Base-by-base conservation (phyloP, 2,329 filamentous ascomycete species). In the Pyricularia grisea region DNA sequence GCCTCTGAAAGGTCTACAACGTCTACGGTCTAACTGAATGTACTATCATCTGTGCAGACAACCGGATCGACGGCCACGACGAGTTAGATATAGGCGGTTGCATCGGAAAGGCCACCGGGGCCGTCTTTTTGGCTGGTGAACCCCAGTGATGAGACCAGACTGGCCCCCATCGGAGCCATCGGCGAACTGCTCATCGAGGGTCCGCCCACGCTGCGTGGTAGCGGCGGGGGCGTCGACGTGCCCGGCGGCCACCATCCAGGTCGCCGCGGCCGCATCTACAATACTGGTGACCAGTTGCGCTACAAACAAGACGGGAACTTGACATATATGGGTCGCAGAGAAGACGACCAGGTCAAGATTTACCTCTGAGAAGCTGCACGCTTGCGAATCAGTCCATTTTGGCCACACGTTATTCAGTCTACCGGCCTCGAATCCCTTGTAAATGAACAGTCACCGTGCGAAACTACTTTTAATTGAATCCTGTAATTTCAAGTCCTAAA, bases 11-110 rank as follows among this genome's bases (percentile, higher is more conserved):
- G 27, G 60, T 68, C 58, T 63, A 73, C 63, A 75, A 75, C 69
- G 72, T 72, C 60, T 75, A 90, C 70, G 88, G 88, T 1, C 88
- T 88, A 1, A 90, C 88, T 1, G 88, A 90, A 75, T 68, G 67
- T 11, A 20, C 68, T 23, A 63, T 71, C 3, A 25, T 63, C 67
- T 33, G 64, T 28, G 5, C 30, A 33, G 28, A 14, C 25, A 50
- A 50, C 17, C 64, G 25, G 28, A 50, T 50, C 20, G 36, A 20
- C 17, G 17, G 33, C 33, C 33, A 14, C 33, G 11, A 50, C 17
- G 61, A 68, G 28, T 25, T 68, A 17, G 31, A 31, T 17, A 5
- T 33, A 31, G 10, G 63, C 27, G 27, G 63, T 23, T 31, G 63
- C 63, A 65, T 65, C 63, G 70, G 73, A 50, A 73, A 71, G 36